Evolutionary conservation across 805 yeast species (phyloP), one percentile per base, ranked within the genome.

Genomic region (Schwanniomyces pseudopolymorphus): DNA sequence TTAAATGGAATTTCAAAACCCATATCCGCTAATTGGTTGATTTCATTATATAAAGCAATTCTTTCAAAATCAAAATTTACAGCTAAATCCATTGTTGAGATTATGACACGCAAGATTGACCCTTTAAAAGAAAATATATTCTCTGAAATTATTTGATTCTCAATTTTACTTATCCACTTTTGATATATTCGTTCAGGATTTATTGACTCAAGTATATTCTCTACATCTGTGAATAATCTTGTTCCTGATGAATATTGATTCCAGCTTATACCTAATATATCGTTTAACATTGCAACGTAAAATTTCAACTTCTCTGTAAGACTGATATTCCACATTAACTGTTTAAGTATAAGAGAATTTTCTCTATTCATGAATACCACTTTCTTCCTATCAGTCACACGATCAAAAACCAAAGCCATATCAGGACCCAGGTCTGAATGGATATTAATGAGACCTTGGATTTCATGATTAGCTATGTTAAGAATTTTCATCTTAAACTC

Each of bases 1-100:
- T 71, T 55, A 21, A 77, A 77, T 0, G 96, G 92, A 0, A 89
- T 63, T 7, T 75, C 78, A 55, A 74, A 79, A 0, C 79, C 83
- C 50, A 82, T 60, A 49, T 72, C 64, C 5, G 68, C 59, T 25
- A 87, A 57, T 40, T 76, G 75, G 35, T 79, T 62, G 1, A 81
- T 78, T 54, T 87, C 89, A 45, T 79, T 75, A 61, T 77, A 75
- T 8, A 80, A 56, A 1, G 66, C 54, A 31, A 76, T 56, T 3
- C 70, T 49, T 1, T 72, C 56, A 3, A 63, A 63, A 52, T 84
- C 81, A 57, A 84, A 81, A 49, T 84, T 83, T 5, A 85, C 75
- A 0, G 55, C 37, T 1, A 84, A 37, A 4, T 66, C 69, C 17
- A 19, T 11, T n/a, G 39, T 40, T 11, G 24, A 33, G 9, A 19